A percentile compares a stretch with the other conserved stretches of the same genome.
Conservation (phyloP, 2,329 filamentous ascomycete genomes). For the Escovopsis sp. region DNA sequence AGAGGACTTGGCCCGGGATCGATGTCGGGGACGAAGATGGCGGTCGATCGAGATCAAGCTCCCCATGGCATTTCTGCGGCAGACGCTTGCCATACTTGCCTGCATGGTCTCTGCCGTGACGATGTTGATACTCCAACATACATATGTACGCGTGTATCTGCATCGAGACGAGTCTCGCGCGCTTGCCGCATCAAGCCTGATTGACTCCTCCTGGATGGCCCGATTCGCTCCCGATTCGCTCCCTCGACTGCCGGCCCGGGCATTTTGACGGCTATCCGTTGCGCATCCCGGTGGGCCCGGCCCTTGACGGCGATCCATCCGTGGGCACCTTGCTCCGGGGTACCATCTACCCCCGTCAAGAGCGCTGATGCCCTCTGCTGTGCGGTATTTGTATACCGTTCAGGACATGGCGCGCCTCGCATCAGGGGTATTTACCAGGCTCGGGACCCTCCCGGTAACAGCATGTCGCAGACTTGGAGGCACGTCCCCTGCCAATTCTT, state of each 20-base stretch:
- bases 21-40: no score
- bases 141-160: no score
- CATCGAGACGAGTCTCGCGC: no score
- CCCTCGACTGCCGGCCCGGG: not conserved
- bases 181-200: not conserved
- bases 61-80: no score
- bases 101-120: no score
- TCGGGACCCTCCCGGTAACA: not conserved
- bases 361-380: no score
- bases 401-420: not conserved
- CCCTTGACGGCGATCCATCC: not conserved
- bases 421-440: not conserved
- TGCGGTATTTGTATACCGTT: not conserved
- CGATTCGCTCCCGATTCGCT: not conserved
- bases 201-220: not conserved
- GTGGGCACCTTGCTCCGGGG: not conserved
- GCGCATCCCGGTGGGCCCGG: not conserved
- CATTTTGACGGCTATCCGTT: not conserved
- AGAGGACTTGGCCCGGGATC: no score
- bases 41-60: no score
- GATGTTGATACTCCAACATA: no score
- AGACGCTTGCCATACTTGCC: no score
- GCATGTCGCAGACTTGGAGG: conserved; percentile 1
- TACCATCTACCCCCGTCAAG: no score
- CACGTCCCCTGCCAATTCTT: conserved; percentile 1